These are phyloP conservation scores for Pichia rugopelliculosa DNA, from an alignment of 805 yeast species.

Conservation along the genomic window DNA sequence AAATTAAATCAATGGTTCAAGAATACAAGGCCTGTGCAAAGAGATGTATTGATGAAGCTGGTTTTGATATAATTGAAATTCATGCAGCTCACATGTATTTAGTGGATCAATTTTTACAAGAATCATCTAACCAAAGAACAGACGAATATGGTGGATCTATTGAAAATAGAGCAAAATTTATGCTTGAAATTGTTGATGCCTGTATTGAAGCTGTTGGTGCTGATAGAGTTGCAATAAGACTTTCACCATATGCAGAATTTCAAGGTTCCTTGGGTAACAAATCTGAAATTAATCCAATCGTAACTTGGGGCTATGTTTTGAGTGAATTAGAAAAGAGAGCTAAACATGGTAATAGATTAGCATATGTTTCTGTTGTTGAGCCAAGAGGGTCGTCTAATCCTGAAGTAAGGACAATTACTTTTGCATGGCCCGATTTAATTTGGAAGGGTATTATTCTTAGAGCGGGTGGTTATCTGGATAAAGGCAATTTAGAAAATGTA, in stretches of 20 bases:
- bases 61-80: constrained; percentile 35
- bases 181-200: constrained; percentile 44
- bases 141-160: constrained; percentile 38
- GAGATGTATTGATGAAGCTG: too few species aligned
- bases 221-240: constrained; percentile 39
- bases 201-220: constrained; percentile 46
- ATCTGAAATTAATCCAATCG: constrained; percentile 29
- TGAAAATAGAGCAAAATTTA: constrained; percentile 36
- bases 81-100: constrained; percentile 37
- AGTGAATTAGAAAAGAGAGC: too few species aligned
- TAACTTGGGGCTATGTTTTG: constrained; percentile 32
- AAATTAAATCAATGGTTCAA: constrained; percentile 34
- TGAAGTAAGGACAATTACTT: constrained; percentile 6
- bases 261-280: constrained; percentile 33
- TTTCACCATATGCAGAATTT: constrained; percentile 39
- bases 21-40: constrained; percentile 41
- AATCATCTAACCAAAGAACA: too few species aligned
- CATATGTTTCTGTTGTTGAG: constrained; percentile 37
- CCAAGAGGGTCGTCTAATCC: constrained; percentile 61
- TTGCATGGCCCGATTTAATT: constrained; percentile 13
- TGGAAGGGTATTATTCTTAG: constrained; percentile 20
- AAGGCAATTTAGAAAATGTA: constrained; percentile 15
- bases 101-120: constrained; percentile 34
- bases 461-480: constrained; percentile 21
- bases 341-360: too few species aligned